phyloP scores from a whole-genome alignment of 2,329 filamentous ascomycete species.

The Colletotrichum karsti region DNA sequence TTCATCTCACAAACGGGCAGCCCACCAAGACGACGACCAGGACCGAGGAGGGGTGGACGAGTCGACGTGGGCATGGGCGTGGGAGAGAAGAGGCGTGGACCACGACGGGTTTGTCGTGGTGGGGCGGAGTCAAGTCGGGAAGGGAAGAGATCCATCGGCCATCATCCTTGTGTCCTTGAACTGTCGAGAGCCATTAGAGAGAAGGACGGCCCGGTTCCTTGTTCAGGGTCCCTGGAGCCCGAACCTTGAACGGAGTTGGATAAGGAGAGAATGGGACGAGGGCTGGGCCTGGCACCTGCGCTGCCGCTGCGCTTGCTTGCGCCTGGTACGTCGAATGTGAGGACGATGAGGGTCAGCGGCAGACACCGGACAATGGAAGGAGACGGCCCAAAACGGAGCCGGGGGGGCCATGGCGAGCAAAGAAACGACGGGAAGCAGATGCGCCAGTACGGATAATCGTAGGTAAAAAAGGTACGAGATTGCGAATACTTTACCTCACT shows the following conservation, averaged over 20 bases:
- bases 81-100: background rate
- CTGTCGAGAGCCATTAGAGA: background rate
- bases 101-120: background rate
- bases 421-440: conserved; percentile 7
- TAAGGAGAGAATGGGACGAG: conserved; percentile 21
- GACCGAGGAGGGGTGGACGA: conserved; percentile 3
- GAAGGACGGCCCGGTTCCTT: conserved; percentile 12
- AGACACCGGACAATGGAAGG: conserved; percentile 19
- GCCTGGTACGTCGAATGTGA: conserved; percentile 3
- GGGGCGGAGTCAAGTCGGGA: conserved; percentile 13
- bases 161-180: background rate
- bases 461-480: background rate
- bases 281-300: background rate
- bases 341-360: conserved; percentile 21
- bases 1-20: conserved; percentile 25
- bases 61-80: background rate
- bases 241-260: conserved; percentile 22
- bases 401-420: conserved; percentile 5
- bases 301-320: background rate
- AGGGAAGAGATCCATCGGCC: conserved; percentile 4
- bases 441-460: too few relatives aligned
- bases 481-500: too few relatives aligned
- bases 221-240: conserved; percentile 24
- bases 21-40: too few relatives aligned
- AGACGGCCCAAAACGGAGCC: conserved; percentile 17